Evolutionary conservation across 2,329 filamentous ascomycete genomes (phyloP).

Genomic region (Fusarium sp.): DNA sequence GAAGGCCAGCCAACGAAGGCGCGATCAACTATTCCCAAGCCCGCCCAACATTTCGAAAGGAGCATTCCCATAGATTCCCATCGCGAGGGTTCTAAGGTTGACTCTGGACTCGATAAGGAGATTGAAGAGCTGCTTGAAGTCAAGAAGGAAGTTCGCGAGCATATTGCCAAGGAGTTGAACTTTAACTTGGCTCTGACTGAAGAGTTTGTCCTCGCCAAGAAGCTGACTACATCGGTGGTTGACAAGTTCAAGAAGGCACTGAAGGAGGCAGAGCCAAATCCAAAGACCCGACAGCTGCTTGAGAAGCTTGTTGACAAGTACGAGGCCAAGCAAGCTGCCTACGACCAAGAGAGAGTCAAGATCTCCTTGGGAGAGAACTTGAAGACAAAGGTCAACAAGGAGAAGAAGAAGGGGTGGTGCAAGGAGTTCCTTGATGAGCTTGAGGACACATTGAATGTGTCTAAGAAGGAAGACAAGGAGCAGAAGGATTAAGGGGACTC

Average conservation of each 20-base stretch:
- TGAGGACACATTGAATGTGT: neutral
- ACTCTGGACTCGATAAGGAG: neutral
- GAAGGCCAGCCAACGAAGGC: no score
- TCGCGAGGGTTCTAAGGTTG: neutral
- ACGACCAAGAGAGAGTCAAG: neutral
- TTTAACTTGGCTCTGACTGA: neutral
- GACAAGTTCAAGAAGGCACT: neutral
- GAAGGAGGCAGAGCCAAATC: neutral
- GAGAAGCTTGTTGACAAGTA: neutral
- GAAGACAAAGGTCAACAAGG: conserved; percentile 6
- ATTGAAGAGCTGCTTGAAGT: neutral
- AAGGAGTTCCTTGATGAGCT: conserved; percentile 13
- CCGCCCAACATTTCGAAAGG: no score
- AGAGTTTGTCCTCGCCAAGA: conserved; percentile 4
- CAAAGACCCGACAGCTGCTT: neutral
- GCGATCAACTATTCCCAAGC: no score
- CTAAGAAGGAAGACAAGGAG: neutral
- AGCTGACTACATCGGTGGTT: neutral
- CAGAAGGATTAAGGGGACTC: neutral
- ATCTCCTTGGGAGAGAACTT: neutral
- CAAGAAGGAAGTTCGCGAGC: conserved; percentile 1
- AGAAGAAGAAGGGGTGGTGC: conserved; percentile 30
- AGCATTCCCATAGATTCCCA: no score
- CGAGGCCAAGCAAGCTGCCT: neutral
- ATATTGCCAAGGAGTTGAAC: neutral